Evolutionary conservation across 1,284 basidiomycete genomes (phyloP), one percentile per base, ranked within the genome.

Genomic region (Ganoderma resinaceum): DNA sequence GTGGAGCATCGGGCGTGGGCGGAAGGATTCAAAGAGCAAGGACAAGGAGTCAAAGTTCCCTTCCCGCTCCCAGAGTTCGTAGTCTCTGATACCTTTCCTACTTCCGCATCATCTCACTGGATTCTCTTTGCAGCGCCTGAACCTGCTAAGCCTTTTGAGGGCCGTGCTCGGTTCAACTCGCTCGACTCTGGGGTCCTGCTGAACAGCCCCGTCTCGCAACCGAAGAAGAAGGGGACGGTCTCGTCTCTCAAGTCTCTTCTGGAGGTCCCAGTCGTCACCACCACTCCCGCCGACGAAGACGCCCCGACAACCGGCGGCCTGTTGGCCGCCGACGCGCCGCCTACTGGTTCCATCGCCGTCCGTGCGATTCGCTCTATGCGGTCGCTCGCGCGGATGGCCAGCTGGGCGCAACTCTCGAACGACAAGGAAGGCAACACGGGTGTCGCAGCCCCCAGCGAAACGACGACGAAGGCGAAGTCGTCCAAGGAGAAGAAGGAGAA

Each of bases 321-420:
- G 5, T 79, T 85, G 20, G 81, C 81, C 0, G 78, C 81, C 14
- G 72, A 72, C 18, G 67, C 66, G 4, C 70, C 69, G 8, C 66
- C 73, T n/a, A 69, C 82, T 29, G 87, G 86, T 40, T 93, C 91
- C 0, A 91, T 94, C 63, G 93, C 92, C 0, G 67, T 94, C 16
- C 87, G 92, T 18, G 92, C 93, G 2, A 94, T 94, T 82, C 84
- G 89, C 53, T 90, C 89, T 23, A 88, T 94, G 73, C 83, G 89
- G 40, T 91, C 89, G 2, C 80, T 94, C 62, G 91, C 93, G 3
- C 81, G 88, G 55, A 88, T 94, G 63, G 86, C 89, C 1, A 89
- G 89, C 74, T 92, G 91, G 91, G 86, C 86, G 12, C 89, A 90
- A 73, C 79, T 88, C 61, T 85, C 72, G 2, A 72, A 81, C 76